These are phyloP conservation scores for Stephania japonica DNA, from an alignment of 164 flowering plant species.

Conservation along the genomic window DNA sequence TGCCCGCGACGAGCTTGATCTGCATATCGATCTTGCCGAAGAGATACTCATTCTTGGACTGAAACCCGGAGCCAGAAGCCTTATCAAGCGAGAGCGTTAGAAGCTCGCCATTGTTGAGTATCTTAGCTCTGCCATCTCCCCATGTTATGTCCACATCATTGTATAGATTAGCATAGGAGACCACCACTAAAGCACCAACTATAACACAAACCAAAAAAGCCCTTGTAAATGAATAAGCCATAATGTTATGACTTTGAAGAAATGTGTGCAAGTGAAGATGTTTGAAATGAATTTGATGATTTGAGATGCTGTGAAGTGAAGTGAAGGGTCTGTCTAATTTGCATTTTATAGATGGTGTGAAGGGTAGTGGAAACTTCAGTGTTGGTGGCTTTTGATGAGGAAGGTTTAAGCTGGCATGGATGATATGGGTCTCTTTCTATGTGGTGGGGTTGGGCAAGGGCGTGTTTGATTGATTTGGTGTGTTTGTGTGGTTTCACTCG, in stretches of 20 bases:
- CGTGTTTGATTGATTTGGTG: no score
- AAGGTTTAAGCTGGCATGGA: neutral
- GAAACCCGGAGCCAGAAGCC: slow-evolving; percentile 49
- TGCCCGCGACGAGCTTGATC: slow-evolving; percentile 55
- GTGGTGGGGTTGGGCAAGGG: no score
- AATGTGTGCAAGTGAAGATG: neutral
- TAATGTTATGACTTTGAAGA: no score
- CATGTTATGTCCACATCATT: slow-evolving; percentile 19
- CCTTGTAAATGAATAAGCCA: neutral
- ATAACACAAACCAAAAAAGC: neutral
- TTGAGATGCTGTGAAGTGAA: neutral
- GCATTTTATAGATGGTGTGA: neutral
- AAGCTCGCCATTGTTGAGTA: slow-evolving; percentile 35
- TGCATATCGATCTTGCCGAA: slow-evolving; percentile 48
- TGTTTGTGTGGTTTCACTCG: no score
- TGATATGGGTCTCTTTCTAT: no score
- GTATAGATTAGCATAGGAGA: slow-evolving; percentile 14
- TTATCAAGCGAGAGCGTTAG: slow-evolving; percentile 43
- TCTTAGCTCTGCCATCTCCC: slow-evolving; percentile 20
- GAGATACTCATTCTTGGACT: slow-evolving; percentile 36
- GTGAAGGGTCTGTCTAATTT: no score
- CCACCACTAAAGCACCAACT: neutral
- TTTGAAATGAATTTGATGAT: neutral
- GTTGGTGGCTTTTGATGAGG: neutral
- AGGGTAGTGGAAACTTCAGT: neutral